phyloP scores from a whole-genome alignment of 2,329 filamentous ascomycete genomes.

The Didymella segeticola region DNA sequence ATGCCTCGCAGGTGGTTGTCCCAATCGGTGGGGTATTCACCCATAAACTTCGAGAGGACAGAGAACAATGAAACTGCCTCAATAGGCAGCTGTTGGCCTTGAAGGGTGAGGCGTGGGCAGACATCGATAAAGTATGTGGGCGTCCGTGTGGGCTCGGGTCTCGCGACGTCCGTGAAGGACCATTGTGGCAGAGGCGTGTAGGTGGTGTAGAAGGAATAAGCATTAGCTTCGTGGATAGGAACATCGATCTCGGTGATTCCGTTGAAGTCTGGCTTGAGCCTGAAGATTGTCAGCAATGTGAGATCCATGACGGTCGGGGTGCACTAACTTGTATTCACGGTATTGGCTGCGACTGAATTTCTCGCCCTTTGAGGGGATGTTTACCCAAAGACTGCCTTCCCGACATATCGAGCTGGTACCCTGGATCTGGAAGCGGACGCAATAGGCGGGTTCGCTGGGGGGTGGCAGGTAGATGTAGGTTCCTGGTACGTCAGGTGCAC shows the following conservation, averaged over 20 bases:
- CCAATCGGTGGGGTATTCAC: constrained; percentile 88
- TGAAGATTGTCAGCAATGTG: constrained; percentile 47
- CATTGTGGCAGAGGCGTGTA: constrained; percentile 87
- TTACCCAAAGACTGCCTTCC: constrained; percentile 94
- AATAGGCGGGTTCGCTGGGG: constrained; percentile 73
- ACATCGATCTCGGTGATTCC: constrained; percentile 88
- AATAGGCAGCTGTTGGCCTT: constrained; percentile 76
- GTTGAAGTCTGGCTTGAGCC: constrained; percentile 91
- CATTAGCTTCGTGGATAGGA: constrained; percentile 80
- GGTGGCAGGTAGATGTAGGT: constrained; percentile 92
- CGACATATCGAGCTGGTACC: constrained; percentile 95
- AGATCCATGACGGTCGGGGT: neutral
- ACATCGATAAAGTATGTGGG: constrained; percentile 92
- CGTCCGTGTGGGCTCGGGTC: constrained; percentile 69
- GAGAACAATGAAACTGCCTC: constrained; percentile 92
- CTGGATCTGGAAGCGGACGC: constrained; percentile 87
- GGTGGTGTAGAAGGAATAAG: constrained; percentile 93
- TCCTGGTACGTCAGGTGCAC: constrained; percentile 85
- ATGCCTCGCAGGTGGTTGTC: constrained; percentile 88
- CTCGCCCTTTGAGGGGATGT: constrained; percentile 80
- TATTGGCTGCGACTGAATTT: constrained; percentile 81
- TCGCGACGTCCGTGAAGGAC: constrained; percentile 62
- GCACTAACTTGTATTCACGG: constrained; percentile 82
- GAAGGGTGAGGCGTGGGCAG: constrained; percentile 77
- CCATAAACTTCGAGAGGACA: constrained; percentile 97